Conservation (phyloP, 1,139 yeast genomes). For the Taphrina populina region DNA sequence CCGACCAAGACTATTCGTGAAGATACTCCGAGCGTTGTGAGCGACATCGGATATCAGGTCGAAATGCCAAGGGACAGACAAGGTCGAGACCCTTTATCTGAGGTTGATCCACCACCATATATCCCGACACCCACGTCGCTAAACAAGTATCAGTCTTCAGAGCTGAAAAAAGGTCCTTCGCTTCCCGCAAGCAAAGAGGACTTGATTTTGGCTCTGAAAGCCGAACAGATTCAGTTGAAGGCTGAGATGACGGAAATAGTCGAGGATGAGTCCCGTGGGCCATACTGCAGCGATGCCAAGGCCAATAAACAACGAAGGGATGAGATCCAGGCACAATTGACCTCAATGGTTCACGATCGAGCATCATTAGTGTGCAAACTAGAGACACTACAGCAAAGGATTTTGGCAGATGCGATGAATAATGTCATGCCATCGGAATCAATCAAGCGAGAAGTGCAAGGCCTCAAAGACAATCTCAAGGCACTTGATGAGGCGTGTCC, state of each 20-base stretch:
- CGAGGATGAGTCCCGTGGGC: conserved; percentile 18
- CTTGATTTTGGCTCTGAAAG: not conserved
- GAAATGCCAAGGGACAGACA: not conserved
- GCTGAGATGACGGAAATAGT: conserved; percentile 22
- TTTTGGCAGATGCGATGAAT: conserved; percentile 4
- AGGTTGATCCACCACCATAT: not conserved
- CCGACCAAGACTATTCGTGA: not conserved
- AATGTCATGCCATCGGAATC: conserved; percentile 15
- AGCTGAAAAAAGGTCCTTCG: not conserved
- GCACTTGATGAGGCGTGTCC: not conserved
- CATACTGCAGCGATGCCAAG: conserved; percentile 3
- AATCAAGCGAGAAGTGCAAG: conserved; percentile 12
- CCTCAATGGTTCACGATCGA: not conserved
- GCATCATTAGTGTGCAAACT: conserved; percentile 6
- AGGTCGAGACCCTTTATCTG: not conserved
- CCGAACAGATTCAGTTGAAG: conserved; percentile 10
- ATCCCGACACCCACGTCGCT: conserved; percentile 5
- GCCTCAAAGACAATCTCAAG: not conserved
- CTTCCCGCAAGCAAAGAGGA: no score
- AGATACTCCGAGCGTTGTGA: conserved; percentile 1
- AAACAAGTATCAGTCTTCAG: not conserved
- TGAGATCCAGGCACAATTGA: conserved; percentile 1
- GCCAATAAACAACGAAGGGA: conserved; percentile 1
- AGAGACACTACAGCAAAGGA: not conserved
- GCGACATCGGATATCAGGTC: no score